Percentiles rank a stretch among this genome's conserved stretches.
phyloP scores from a whole-genome alignment of 257 asterid species.

The Solanum sejunctum region DNA sequence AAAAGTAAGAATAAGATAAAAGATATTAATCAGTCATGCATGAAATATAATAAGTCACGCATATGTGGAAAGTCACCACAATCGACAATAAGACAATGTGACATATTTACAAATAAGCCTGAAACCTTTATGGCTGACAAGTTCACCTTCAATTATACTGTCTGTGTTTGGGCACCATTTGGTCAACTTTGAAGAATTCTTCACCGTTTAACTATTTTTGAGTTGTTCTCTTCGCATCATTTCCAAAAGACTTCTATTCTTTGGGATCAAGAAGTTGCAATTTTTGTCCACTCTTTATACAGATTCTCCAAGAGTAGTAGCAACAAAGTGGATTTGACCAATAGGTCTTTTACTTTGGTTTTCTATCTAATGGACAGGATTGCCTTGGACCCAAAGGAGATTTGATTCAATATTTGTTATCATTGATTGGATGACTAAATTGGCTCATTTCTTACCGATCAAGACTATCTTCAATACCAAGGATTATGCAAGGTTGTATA shows the following conservation, averaged over 20 bases:
- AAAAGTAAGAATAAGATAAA: no score
- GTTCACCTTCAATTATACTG: conserved; percentile 21
- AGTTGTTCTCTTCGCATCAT: conserved; percentile 26
- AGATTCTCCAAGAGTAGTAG: neutral
- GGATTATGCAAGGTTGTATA: no score
- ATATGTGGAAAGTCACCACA: no score
- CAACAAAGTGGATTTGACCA: conserved; percentile 1
- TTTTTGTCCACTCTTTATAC: conserved; percentile 7
- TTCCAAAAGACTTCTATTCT: conserved; percentile 17
- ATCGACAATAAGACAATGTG: no score
- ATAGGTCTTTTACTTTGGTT: conserved; percentile 13
- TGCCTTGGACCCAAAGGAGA: no score
- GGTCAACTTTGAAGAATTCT: conserved; percentile 34
- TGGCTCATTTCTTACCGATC: no score
- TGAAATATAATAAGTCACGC: no score
- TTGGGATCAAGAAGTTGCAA: conserved; percentile 19
- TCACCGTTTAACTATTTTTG: conserved; percentile 20
- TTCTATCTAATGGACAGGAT: conserved; percentile 21
- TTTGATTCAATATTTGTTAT: no score
- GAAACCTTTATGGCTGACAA: conserved; percentile 16
- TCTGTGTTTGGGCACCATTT: conserved; percentile 16
- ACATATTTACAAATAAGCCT: conserved; percentile 36
- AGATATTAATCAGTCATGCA: no score
- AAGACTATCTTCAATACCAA: no score
- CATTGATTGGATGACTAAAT: no score